Base-by-base conservation (phyloP, 257 asterid species). In the Solanum lycopersicoides region DNA sequence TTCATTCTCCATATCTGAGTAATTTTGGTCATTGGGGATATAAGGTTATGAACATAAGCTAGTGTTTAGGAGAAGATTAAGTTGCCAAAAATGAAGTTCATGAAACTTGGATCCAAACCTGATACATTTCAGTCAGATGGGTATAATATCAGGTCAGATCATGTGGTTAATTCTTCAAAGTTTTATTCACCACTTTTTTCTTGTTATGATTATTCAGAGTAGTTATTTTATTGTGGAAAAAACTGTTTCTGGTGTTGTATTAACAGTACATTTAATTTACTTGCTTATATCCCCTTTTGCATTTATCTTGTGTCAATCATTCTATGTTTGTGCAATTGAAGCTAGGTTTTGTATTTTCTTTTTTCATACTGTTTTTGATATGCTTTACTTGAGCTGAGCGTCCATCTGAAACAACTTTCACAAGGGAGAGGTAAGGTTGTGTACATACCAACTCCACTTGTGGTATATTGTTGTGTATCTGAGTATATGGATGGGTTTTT, bases 61-160 rank as follows among this genome's bases (percentile, higher is more conserved):
- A 56, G 72, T n/a, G 72, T 25, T 10, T 6, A 28, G 73, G 20
- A 25, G 35, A 25, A 66, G 73, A 66, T 93, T 86, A 39, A 34
- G 11, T 85, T 87, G 92, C 86, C 84, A 90, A 73, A 89, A 96
- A 56, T 96, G 98, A 96, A 96, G 99, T 96, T 95, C 90, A 96
- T 96, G 99, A 96, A 96, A 93, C 99, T 96, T 90, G 98, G 98
- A 92, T 96, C 98, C 90, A 96, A 96, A 90, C 95, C 98, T 3
- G 98, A 96, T 91, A 87, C 93, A 9, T 96, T 96, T 89, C 98
- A 95, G 93, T 89, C 95, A 14, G 98, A 94, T 82, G 98, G 91
- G 59, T 91, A 92, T 87, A 90, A 89, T 90, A 89, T 90, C 89
- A 94, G 98, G 99, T 96, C 59, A 93, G 95, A 91, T 92, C 93